phyloP scores from a whole-genome alignment of 2,329 filamentous ascomycete species.

The Beauveria pseudobassiana region DNA sequence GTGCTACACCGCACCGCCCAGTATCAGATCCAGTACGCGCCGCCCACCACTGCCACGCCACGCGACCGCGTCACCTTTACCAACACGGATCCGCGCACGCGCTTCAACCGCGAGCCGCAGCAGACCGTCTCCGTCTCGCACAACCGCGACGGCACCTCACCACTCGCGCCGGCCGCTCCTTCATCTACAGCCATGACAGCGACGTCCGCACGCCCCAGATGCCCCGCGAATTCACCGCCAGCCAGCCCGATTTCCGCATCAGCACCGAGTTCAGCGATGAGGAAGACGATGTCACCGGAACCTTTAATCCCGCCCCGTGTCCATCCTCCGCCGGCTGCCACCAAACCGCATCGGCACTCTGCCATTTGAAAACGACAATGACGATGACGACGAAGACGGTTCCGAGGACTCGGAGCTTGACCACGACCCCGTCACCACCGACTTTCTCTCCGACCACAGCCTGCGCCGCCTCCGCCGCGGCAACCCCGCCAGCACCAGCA shows the following conservation, averaged over 20 bases:
- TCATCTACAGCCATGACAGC: constrained; percentile 33
- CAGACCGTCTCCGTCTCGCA: constrained; percentile 45
- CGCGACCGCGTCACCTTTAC: not conserved
- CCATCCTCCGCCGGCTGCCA: constrained; percentile 28
- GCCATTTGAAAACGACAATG: constrained; percentile 39
- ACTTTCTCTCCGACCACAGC: constrained; percentile 17
- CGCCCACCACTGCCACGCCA: constrained; percentile 2
- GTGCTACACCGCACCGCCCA: constrained; percentile 63
- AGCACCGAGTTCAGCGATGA: constrained; percentile 56
- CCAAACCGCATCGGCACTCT: constrained; percentile 47
- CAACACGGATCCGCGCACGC: not conserved
- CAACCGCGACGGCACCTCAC: constrained; percentile 44
- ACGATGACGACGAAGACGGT: constrained; percentile 20
- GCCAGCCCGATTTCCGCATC: constrained; percentile 43
- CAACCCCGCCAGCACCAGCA: constrained; percentile 1
- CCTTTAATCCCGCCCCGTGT: constrained; percentile 3
- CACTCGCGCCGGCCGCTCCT: constrained; percentile 38
- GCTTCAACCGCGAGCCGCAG: constrained; percentile 15
- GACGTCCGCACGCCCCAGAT: constrained; percentile 46
- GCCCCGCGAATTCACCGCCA: constrained; percentile 45
- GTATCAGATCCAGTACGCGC: constrained; percentile 64
- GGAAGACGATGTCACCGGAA: constrained; percentile 34
- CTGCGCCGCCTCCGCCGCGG: constrained; percentile 13
- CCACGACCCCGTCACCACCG: constrained; percentile 15
- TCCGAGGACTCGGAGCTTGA: constrained; percentile 27